Evolutionary conservation across 2,329 filamentous ascomycete species (phyloP), one percentile per base, ranked within the genome.

Genomic region (Epichloe hybrida): DNA sequence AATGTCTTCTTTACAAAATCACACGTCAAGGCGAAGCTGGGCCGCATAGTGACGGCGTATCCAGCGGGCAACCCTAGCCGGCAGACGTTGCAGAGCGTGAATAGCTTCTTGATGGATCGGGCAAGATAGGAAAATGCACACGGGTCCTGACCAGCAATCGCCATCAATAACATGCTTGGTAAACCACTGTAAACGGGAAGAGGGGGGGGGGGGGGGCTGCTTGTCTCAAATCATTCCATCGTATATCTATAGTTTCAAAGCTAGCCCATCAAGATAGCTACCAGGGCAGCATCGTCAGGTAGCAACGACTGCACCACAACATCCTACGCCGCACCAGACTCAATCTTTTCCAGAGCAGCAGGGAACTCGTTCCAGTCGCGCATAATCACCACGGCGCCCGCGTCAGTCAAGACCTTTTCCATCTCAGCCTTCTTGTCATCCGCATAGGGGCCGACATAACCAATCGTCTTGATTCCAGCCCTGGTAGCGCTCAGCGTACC

Each of bases 41-140:
- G 85, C n/a, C 85, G 83, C 72, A 86, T 97, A 58, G 87, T 91
- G 66, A 84, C 82, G 5, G 80, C 79, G 0, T 83, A 84, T 62
- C 84, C 89, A 1, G 81, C 85, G 57, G 85, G 84, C 2, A 95
- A 94, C 62, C 90, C 91, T 0, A 90, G 83, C 55, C 75, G 93
- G 37, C 77, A 86, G 21, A 96, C 90, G 0, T 69, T 97, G 38
- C 90, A 96, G 66, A 91, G 88, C 57, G 84, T 97, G 5, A 96
- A 97, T 66, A 86, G 86, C 50, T 95, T 88, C 60, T 69, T 97
- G 48, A 91, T 97, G 81, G 75, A 75, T 51, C 72, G 69, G 66
- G 61, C 62, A 44, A 66, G 57, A 51, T 66, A 31, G 31, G 3
- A 8, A 31, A 31, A 31, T 31, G 8, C 31, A 31, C 31, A 31